Conservation (phyloP, 441 rosid species). For the Breynia disticha region DNA sequence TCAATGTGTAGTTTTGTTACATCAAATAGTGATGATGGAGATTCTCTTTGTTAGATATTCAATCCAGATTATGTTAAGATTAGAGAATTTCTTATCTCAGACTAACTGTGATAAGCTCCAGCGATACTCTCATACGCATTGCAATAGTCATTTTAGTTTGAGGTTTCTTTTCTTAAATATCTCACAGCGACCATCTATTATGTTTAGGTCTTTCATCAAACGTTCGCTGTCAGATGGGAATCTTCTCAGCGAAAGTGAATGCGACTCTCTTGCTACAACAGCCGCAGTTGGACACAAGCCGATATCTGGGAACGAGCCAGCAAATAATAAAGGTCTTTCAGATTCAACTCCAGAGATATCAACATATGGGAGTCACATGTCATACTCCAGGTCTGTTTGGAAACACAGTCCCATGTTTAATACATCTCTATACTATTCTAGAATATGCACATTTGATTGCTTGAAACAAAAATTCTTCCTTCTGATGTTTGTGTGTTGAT, state of each 20-base stretch:
- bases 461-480: no score
- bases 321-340: slow-evolving; percentile 39
- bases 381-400: slow-evolving; percentile 40
- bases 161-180: slow-evolving; percentile 3
- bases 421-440: neutral
- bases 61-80: neutral
- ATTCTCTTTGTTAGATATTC: neutral
- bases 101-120: neutral
- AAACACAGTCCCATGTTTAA: no score
- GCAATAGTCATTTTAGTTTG: neutral
- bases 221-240: slow-evolving; percentile 93
- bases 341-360: slow-evolving; percentile 65
- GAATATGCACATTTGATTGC: no score
- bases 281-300: slow-evolving; percentile 27
- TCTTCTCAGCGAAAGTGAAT: slow-evolving; percentile 47
- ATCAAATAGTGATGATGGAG: no score
- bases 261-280: slow-evolving; percentile 29
- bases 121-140: neutral
- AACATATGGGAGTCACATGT: slow-evolving; percentile 40
- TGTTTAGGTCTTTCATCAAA: slow-evolving; percentile 52
- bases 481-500: no score
- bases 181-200: slow-evolving; percentile 8
- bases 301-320: slow-evolving; percentile 29
- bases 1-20: no score
- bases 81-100: neutral